phyloP scores from a whole-genome alignment of 768 basidiomycete genomes.

The Calocybe cyanea region DNA sequence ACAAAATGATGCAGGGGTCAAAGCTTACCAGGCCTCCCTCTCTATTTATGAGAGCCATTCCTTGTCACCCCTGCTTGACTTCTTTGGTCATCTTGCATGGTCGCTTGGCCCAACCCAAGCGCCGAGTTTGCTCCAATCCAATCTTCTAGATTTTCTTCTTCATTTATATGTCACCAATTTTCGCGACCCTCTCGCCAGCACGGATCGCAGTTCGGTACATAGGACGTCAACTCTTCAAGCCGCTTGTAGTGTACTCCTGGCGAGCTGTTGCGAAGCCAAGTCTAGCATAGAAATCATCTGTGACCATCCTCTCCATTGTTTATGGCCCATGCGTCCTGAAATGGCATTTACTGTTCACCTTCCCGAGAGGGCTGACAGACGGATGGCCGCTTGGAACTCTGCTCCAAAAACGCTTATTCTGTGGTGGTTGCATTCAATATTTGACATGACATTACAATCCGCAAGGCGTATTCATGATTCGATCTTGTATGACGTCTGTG shows the following conservation, averaged over 20 bases:
- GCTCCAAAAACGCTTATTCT: neutral
- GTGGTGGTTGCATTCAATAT: conserved; percentile 2
- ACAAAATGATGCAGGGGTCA: conserved; percentile 1
- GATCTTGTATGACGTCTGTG: conserved; percentile 8
- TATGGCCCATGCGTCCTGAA: conserved; percentile 7
- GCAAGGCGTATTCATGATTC: conserved; percentile 5
- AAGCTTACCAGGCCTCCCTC: conserved; percentile 1
- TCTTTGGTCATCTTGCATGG: neutral
- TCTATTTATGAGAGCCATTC: conserved; percentile 12
- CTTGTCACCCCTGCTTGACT: conserved; percentile 5
- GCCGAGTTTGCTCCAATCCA: neutral
- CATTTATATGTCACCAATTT: conserved; percentile 8
- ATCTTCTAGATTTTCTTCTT: conserved; percentile 10
- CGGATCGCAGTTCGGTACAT: neutral
- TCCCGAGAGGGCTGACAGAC: neutral
- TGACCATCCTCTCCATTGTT: conserved; percentile 4
- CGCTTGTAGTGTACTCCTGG: neutral
- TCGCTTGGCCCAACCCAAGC: neutral
- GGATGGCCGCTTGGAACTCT: conserved; percentile 1
- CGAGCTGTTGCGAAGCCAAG: neutral
- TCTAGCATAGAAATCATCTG: neutral
- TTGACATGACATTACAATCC: conserved; percentile 4
- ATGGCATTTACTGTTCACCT: conserved; percentile 1
- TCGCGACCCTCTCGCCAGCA: conserved; percentile 1
- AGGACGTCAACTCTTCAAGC: neutral